A percentile compares a stretch with the other conserved stretches of the same genome.
These are phyloP conservation scores for Chloropicon primus DNA, from an alignment of 139 green algal species.

Conservation along the genomic window DNA sequence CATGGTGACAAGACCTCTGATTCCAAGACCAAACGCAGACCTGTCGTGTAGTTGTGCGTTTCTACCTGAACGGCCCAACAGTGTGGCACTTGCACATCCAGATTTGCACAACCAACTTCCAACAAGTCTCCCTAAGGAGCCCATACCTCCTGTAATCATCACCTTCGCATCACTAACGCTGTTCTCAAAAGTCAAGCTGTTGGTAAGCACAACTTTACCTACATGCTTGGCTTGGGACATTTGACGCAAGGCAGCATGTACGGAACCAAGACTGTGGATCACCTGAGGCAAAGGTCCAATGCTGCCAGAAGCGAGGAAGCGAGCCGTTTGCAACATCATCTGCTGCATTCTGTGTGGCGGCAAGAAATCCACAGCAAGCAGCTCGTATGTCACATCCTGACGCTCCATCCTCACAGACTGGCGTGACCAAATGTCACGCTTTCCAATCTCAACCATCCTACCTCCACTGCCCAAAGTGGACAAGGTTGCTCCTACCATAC, in stretches of 20 bases:
- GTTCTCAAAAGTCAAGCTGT: neutral
- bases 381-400: constrained; percentile 51
- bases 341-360: constrained; percentile 11
- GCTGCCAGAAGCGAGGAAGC: neutral
- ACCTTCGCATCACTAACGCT: neutral
- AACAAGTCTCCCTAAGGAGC: neutral
- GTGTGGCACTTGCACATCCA: neutral
- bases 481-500: constrained; percentile 68
- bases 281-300: constrained; percentile 1
- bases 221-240: constrained; percentile 70
- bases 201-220: constrained; percentile 62
- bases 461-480: constrained; percentile 35
- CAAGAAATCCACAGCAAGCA: constrained; percentile 80
- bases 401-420: constrained; percentile 42
- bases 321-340: neutral
- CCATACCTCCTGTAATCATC: constrained; percentile 5
- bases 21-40: neutral
- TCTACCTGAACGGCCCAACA: constrained; percentile 1
- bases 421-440: constrained; percentile 71
- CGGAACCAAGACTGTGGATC: neutral
- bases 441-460: constrained; percentile 68
- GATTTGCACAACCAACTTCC: neutral
- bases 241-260: constrained; percentile 46
- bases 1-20: neutral
- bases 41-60: neutral